Base-by-base conservation (phyloP, 306 rosid species). In the Fragaria nilgerrensis region DNA sequence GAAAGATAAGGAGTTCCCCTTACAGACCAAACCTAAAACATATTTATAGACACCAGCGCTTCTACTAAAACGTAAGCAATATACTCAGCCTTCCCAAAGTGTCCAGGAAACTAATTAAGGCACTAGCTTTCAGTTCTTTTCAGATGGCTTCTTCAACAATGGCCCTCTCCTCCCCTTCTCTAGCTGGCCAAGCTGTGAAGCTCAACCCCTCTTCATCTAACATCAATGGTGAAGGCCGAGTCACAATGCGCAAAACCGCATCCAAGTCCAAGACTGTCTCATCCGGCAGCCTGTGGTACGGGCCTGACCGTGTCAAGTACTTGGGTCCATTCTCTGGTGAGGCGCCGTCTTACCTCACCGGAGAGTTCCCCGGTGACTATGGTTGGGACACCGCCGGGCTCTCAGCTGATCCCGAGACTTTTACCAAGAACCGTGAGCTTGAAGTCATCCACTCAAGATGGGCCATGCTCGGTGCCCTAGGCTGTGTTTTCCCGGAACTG, bases 181-280 rank as follows among this genome's bases (percentile, higher is more conserved):
- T 63, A 12, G 68, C n/a, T 62, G 68, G 41, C n/a, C 68, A 62
- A 63, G 68, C 68, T 63, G 41, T 63, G 41, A 63, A 29, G 68
- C 22, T 63, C 68, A 29, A 1, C 5, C 20, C 43, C 20, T 63
- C 43, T 63, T 63, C 43, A 15, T 63, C 68, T 32, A 63, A 29
- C 68, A n/a, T 63, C 22, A 29, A 5, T 29, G 68, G n/a, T 32
- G 68, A 63, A 25, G 68, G 68, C 68, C n/a, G 68, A 63, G 22
- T 63, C 68, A 32, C 68, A 29, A 63, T 63, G 68, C 43, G 22
- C 68, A 63, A 63, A 63, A 14, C 44, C 2, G n/a, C 41, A 14
- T 32, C 68, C 22, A 29, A 63, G 68, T 10, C 68, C 11, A 63
- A 63, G 11, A 63, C 44, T 5, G 68, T 63, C 68, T 14, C 68